Conservation (phyloP, 1,284 basidiomycete genomes). For the Malassezia obtusa region DNA sequence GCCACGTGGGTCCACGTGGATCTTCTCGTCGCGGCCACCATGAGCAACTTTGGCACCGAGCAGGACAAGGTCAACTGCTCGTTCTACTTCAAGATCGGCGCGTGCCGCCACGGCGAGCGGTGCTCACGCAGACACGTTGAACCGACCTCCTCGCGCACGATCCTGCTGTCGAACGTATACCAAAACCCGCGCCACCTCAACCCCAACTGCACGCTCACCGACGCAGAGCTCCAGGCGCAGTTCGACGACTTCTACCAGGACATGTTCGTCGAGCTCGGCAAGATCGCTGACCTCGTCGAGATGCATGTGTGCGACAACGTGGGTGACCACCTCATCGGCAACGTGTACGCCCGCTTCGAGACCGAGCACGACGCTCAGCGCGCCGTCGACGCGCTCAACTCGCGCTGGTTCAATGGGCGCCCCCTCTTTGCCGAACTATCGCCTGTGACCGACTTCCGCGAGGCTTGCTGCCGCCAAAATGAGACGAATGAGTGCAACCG, state of each 20-base stretch:
- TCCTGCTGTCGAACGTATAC: constrained; percentile 95
- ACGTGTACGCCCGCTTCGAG: constrained; percentile 95
- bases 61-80: constrained; percentile 90
- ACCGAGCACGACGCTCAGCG: constrained; percentile 95
- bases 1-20: constrained; percentile 8
- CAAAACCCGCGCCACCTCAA: constrained; percentile 85
- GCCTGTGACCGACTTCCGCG: constrained; percentile 96
- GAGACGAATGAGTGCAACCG: constrained; percentile 58
- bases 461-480: constrained; percentile 88
- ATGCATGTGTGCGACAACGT: constrained; percentile 97
- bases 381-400: constrained; percentile 84
- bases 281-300: constrained; percentile 90
- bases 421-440: constrained; percentile 97
- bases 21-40: not conserved
- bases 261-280: constrained; percentile 63
- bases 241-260: constrained; percentile 98
- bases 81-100: constrained; percentile 94
- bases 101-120: constrained; percentile 87
- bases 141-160: constrained; percentile 92
- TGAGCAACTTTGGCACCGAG: constrained; percentile 51
- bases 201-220: constrained; percentile 66
- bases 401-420: constrained; percentile 93
- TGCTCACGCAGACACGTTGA: constrained; percentile 96
- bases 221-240: constrained; percentile 76
- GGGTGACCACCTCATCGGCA: constrained; percentile 94